Percentiles rank a stretch among this genome's conserved stretches.
These are phyloP conservation scores for Capsicum baccatum DNA, from an alignment of 257 asterid genomes.

Conservation along the genomic window DNA sequence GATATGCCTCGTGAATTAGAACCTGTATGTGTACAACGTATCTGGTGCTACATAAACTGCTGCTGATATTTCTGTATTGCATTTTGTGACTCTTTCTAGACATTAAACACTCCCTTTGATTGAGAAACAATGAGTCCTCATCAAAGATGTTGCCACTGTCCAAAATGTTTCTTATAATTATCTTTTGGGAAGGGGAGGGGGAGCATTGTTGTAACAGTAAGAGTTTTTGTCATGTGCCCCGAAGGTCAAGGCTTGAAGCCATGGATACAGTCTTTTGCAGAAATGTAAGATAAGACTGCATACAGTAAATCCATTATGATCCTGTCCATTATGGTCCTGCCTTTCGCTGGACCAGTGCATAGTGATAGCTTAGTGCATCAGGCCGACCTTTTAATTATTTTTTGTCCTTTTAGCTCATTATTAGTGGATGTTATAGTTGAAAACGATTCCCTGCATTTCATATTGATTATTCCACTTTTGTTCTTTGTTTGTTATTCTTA, in stretches of 20 bases:
- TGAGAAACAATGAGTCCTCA: not conserved
- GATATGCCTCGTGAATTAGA: constrained; percentile 87
- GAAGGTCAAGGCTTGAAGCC: not conserved
- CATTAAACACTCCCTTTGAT: not conserved
- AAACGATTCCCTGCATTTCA: not conserved
- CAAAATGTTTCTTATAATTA: not conserved
- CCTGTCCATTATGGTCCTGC: not conserved
- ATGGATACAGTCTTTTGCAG: not conserved
- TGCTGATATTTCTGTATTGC: not conserved
- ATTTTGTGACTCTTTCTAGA: not conserved
- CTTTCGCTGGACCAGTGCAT: not conserved
- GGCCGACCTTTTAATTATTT: not conserved
- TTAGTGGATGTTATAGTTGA: constrained; percentile 15
- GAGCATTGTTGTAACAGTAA: not conserved
- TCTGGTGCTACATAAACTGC: not conserved
- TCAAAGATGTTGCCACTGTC: not conserved
- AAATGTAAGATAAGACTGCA: not conserved
- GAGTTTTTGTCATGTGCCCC: not conserved
- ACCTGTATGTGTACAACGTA: constrained; percentile 56
- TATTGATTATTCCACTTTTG: not conserved
- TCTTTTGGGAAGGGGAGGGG: not conserved
- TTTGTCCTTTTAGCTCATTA: constrained; percentile 23
- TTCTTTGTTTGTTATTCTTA: not conserved
- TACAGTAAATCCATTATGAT: not conserved
- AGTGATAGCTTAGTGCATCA: not conserved